phyloP scores from a whole-genome alignment of 768 basidiomycete species.

The Boletellus emodensis region DNA sequence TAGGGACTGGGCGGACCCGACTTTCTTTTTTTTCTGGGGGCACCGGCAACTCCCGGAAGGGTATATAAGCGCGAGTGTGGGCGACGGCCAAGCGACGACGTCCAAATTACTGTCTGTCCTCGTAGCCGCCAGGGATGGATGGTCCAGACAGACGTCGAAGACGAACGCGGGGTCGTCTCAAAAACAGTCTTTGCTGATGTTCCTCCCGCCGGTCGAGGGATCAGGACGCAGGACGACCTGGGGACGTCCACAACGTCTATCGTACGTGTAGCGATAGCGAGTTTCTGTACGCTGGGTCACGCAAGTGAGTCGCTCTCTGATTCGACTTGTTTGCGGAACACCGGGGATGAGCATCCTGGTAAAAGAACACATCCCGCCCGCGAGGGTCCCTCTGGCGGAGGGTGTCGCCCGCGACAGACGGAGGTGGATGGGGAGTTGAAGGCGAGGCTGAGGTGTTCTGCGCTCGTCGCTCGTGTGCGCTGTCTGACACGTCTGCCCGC shows the following conservation, averaged over 20 bases:
- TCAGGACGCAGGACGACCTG: conserved; percentile 92
- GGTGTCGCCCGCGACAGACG: conserved; percentile 40
- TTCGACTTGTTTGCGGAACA: conserved; percentile 21
- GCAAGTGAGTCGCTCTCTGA: not conserved
- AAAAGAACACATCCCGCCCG: conserved; percentile 74
- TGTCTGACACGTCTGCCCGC: not conserved
- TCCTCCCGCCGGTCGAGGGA: conserved; percentile 88
- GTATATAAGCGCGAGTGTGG: conserved; percentile 27
- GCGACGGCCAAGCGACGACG: conserved; percentile 47
- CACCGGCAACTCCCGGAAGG: conserved; percentile 24
- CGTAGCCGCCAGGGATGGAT: conserved; percentile 54
- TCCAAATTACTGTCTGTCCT: conserved; percentile 80
- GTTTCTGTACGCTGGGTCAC: no score
- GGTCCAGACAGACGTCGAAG: conserved; percentile 92
- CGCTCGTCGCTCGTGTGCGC: not conserved
- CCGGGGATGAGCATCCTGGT: conserved; percentile 86
- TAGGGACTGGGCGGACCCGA: not conserved
- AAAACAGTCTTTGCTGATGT: conserved; percentile 93
- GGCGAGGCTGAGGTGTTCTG: conserved; percentile 77
- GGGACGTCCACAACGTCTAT: conserved; percentile 57
- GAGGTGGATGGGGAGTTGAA: conserved; percentile 77
- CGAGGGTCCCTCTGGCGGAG: conserved; percentile 32
- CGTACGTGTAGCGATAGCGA: no score
- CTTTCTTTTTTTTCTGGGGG: conserved; percentile 1
- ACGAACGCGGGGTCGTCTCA: conserved; percentile 51